phyloP scores from a whole-genome alignment of 805 yeast genomes.

The Teunomyces pallodes region DNA sequence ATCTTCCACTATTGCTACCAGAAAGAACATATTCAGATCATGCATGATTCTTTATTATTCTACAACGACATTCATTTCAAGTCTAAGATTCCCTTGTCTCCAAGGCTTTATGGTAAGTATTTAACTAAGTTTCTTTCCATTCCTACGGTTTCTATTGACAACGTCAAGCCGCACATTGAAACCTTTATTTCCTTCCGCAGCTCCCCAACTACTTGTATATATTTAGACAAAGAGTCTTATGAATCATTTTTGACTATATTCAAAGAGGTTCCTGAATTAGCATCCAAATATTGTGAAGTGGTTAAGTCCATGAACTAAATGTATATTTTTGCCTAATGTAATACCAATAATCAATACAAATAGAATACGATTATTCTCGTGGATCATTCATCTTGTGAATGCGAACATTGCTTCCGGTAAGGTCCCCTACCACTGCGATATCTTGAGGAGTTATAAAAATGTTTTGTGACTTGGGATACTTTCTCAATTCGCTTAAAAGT shows the following conservation, averaged over 20 bases:
- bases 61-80: background rate
- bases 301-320: slow-evolving; percentile 1
- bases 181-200: background rate
- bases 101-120: slow-evolving; percentile 2
- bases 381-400: slow-evolving; percentile 59
- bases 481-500: slow-evolving; percentile 64
- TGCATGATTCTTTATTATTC: background rate
- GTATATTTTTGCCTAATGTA: background rate
- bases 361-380: slow-evolving; percentile 13
- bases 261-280: background rate
- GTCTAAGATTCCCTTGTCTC: background rate
- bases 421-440: slow-evolving; percentile 66
- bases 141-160: slow-evolving; percentile 1
- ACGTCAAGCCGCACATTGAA: slow-evolving; percentile 1
- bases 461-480: slow-evolving; percentile 72
- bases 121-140: background rate
- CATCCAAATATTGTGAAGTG: slow-evolving; percentile 1
- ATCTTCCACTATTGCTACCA: slow-evolving; percentile 4
- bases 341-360: background rate
- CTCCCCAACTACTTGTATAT: background rate
- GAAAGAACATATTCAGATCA: background rate
- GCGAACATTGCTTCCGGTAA: slow-evolving; percentile 50
- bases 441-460: slow-evolving; percentile 94
- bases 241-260: background rate
- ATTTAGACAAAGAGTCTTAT: background rate